A percentile compares a stretch with the other conserved stretches of the same genome.
Evolutionary conservation across 306 rosid species (phyloP).

Genomic region (Parietaria judaica): DNA sequence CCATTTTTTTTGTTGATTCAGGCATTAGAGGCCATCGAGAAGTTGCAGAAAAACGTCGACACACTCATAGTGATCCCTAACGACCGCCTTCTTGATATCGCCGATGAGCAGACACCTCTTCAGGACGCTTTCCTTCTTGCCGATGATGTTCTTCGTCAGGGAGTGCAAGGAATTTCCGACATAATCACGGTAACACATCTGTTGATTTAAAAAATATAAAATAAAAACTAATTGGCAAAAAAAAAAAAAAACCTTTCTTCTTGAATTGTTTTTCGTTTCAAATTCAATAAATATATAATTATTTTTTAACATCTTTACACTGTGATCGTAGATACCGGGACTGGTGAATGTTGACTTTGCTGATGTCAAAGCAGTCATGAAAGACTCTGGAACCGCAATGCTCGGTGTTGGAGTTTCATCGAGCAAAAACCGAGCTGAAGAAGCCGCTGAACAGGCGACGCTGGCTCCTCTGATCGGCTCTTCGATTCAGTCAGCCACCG

Average conservation of each 20-base stretch:
- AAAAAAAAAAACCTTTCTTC: too few relatives aligned
- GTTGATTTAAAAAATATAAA: not conserved
- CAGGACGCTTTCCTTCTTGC: constrained; percentile 91
- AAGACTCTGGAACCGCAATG: constrained; percentile 99
- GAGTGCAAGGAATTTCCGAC: constrained; percentile 98
- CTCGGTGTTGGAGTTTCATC: constrained; percentile 98
- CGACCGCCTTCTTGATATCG: constrained; percentile 92
- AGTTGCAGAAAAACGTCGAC: constrained; percentile 88
- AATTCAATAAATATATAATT: too few relatives aligned
- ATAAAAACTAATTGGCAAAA: not conserved
- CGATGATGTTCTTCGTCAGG: constrained; percentile 93
- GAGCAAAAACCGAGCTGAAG: constrained; percentile 97
- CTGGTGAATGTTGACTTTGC: constrained; percentile 99
- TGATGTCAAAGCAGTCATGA: constrained; percentile 98
- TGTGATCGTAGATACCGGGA: constrained; percentile 77
- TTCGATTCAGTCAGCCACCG: constrained; percentile 95
- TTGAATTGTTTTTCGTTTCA: too few relatives aligned
- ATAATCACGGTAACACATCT: constrained; percentile 51
- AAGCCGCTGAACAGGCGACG: constrained; percentile 98
- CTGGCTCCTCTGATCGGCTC: constrained; percentile 97
- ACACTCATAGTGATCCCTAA: constrained; percentile 94
- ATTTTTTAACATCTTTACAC: not conserved
- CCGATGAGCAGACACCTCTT: constrained; percentile 90
- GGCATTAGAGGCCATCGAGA: constrained; percentile 97
- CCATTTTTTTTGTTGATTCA: constrained; percentile 18